Conservation (phyloP, 805 yeast species). For the Suhomyces sp. region DNA sequence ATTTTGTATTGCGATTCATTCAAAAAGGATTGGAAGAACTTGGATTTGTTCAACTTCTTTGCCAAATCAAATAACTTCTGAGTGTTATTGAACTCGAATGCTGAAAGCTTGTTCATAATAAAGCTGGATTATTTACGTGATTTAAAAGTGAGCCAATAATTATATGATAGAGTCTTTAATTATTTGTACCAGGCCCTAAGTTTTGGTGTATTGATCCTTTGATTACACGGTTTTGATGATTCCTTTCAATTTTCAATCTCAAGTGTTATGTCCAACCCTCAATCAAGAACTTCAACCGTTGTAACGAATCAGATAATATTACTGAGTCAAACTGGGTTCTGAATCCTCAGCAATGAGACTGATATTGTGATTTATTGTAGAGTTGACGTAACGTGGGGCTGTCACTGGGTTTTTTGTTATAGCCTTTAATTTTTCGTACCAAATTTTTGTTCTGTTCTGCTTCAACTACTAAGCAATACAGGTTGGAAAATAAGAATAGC, state of each 20-base stretch:
- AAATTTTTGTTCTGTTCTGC: neutral
- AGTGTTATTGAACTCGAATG: constrained; percentile 35
- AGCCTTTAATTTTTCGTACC: neutral
- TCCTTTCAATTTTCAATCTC: neutral
- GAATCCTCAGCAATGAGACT: neutral
- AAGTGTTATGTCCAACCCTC: neutral
- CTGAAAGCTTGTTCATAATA: constrained; percentile 36
- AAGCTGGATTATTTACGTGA: constrained; percentile 1
- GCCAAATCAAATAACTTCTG: constrained; percentile 34
- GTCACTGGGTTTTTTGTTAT: neutral
- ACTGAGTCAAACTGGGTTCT: neutral
- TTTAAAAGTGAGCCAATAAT: neutral
- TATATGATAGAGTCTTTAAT: neutral
- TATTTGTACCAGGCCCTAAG: neutral
- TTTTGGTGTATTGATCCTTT: neutral
- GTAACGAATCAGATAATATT: neutral
- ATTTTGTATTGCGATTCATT: constrained; percentile 57
- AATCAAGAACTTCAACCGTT: neutral
- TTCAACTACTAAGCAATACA: neutral
- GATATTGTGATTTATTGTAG: neutral
- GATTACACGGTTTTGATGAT: neutral
- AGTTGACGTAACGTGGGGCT: neutral
- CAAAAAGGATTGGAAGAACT: constrained; percentile 39
- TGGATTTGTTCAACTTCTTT: constrained; percentile 26
- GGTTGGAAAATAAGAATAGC: neutral